phyloP scores from a whole-genome alignment of 2,329 filamentous ascomycete species.

The Talaromyces sp. region DNA sequence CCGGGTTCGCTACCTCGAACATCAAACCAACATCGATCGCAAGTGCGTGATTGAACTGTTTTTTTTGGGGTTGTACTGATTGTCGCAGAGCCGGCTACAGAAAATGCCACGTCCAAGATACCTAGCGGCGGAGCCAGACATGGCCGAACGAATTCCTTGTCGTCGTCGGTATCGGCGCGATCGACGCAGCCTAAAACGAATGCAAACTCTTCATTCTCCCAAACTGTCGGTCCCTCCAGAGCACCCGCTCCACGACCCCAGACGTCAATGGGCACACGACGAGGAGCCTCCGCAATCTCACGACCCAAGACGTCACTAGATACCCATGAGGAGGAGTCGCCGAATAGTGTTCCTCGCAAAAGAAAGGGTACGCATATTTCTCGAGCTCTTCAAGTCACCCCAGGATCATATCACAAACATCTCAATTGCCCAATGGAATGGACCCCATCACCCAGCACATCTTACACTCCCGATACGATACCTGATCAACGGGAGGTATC shows the following conservation, averaged over 20 bases:
- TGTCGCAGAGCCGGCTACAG: slow-evolving; percentile 2
- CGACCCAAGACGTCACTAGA: slow-evolving; percentile 41
- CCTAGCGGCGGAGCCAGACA: slow-evolving; percentile 38
- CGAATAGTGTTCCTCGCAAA: slow-evolving; percentile 37
- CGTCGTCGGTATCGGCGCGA: slow-evolving; percentile 33
- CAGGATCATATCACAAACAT: slow-evolving; percentile 21
- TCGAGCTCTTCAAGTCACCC: slow-evolving; percentile 9
- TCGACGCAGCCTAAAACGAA: slow-evolving; percentile 38
- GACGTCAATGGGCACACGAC: slow-evolving; percentile 49
- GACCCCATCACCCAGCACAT: slow-evolving; percentile 19
- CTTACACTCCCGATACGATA: slow-evolving; percentile 15
- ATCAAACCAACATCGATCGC: slow-evolving; percentile 15
- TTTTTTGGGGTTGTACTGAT: neutral
- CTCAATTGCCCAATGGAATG: slow-evolving; percentile 20
- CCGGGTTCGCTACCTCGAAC: slow-evolving; percentile 47
- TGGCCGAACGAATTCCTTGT: slow-evolving; percentile 31
- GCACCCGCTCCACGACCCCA: slow-evolving; percentile 48
- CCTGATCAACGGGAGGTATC: slow-evolving; percentile 29
- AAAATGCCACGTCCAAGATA: slow-evolving; percentile 19
- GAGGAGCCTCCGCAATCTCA: slow-evolving; percentile 38
- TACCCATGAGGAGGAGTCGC: slow-evolving; percentile 33
- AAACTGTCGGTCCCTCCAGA: slow-evolving; percentile 52
- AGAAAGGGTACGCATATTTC: slow-evolving; percentile 48
- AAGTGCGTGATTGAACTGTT: neutral
- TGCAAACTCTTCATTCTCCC: slow-evolving; percentile 49